A percentile compares a stretch with the other conserved stretches of the same genome.
Conservation (phyloP, 441 rosid genomes). For the Adansonia gregorii region DNA sequence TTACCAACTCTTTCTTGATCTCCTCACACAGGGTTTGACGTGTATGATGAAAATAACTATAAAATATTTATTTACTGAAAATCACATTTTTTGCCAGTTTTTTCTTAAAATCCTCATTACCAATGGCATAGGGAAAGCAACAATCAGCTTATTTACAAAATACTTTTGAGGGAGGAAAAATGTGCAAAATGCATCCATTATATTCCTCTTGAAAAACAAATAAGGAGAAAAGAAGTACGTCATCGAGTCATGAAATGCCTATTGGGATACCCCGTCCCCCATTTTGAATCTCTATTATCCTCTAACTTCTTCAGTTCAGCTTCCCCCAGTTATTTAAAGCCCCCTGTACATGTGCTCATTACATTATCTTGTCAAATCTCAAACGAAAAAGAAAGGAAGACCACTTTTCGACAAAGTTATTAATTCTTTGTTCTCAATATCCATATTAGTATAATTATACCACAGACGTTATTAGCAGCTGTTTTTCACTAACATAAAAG, state of each 20-base stretch:
- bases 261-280: background rate
- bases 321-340: background rate
- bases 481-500: background rate
- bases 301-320: background rate
- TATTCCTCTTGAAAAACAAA: background rate
- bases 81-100: background rate
- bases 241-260: background rate
- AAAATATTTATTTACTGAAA: background rate
- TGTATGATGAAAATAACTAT: background rate
- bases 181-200: background rate
- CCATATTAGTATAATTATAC: background rate
- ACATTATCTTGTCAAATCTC: background rate
- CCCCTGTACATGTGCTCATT: background rate
- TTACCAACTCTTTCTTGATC: background rate
- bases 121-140: background rate
- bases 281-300: background rate
- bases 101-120: background rate
- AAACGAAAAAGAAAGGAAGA: background rate
- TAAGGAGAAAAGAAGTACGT: background rate
- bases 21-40: background rate
- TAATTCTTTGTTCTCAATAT: background rate
- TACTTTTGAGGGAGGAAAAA: background rate
- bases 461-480: background rate
- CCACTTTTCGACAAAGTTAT: background rate
- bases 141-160: conserved; percentile 10